Conservation (phyloP, 495 filamentous ascomycete species). For the Penicillium canescens region DNA sequence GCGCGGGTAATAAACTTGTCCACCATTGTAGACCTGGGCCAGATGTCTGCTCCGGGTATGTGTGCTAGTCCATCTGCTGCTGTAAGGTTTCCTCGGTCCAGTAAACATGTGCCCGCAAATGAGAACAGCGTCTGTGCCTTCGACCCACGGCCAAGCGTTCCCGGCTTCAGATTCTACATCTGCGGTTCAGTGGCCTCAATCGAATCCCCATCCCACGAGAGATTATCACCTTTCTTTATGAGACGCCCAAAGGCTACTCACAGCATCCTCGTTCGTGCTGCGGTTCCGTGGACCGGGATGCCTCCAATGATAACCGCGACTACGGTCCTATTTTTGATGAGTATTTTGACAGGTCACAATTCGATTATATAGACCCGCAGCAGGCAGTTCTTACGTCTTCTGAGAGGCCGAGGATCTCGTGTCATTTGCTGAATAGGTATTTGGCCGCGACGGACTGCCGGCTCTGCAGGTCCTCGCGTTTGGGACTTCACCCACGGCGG, state of each 20-base stretch:
- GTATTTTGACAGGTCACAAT: not conserved
- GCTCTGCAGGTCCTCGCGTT: constrained; percentile 10
- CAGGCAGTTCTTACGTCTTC: too few relatives aligned
- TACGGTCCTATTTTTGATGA: not conserved
- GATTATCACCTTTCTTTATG: not conserved
- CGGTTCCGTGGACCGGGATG: not conserved
- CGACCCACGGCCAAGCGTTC: not conserved
- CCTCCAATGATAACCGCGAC: not conserved
- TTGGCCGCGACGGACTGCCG: constrained; percentile 9
- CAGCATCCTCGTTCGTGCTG: not conserved
- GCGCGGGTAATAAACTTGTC: not conserved
- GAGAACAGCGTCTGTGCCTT: not conserved
- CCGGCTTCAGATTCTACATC: not conserved
- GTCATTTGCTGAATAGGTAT: constrained; percentile 14
- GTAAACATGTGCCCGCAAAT: not conserved
- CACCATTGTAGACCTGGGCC: not conserved
- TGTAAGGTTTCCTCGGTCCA: not conserved
- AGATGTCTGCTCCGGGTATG: constrained; percentile 4
- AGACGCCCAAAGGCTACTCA: not conserved
- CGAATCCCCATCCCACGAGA: not conserved
- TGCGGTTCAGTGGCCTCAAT: not conserved
- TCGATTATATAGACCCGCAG: not conserved
- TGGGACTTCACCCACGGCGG: constrained; percentile 10
- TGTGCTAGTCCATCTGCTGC: not conserved
- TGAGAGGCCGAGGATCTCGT: constrained; percentile 5